A percentile compares a stretch with the other conserved stretches of the same genome.
phyloP scores from a whole-genome alignment of 371 early-diverging fungal species.

The Circinella minor region DNA sequence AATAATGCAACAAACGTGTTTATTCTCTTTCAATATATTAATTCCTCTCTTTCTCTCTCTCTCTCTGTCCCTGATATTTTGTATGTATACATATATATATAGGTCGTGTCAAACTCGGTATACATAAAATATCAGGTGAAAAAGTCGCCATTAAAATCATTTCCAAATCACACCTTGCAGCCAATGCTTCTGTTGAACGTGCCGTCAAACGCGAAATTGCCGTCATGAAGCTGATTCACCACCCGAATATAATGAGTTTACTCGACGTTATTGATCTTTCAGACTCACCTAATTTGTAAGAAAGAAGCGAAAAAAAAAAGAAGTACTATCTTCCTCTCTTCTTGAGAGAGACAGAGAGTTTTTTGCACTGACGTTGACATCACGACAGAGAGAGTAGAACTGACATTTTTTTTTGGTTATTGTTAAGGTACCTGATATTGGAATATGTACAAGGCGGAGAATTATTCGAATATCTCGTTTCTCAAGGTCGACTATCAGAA shows the following conservation, averaged over 20 bases:
- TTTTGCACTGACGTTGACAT: no score
- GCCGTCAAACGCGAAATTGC: constrained; percentile 94
- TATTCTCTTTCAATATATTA: no score
- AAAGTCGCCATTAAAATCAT: constrained; percentile 93
- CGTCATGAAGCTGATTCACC: constrained; percentile 91
- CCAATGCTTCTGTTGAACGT: constrained; percentile 67
- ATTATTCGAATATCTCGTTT: constrained; percentile 93
- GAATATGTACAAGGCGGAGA: constrained; percentile 97
- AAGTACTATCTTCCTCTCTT: no score
- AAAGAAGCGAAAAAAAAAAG: no score
- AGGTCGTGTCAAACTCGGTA: constrained; percentile 84
- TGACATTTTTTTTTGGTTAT: neutral
- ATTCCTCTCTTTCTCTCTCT: no score
- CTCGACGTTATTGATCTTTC: constrained; percentile 86
- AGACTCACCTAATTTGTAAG: constrained; percentile 71
- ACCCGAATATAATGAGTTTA: constrained; percentile 88
- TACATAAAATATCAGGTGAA: constrained; percentile 73
- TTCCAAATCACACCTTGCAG: constrained; percentile 65
- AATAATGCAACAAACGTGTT: no score
- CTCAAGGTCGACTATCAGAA: constrained; percentile 88
- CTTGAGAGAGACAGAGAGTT: no score
- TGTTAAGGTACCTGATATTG: constrained; percentile 88
- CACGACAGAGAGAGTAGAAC: no score
- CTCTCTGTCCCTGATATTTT: no score
- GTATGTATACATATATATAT: constrained; percentile 2